A percentile compares a stretch with the other conserved stretches of the same genome.
phyloP scores from a whole-genome alignment of 192 early-diverging fungal genomes.

The Cladochytrium replicatum region DNA sequence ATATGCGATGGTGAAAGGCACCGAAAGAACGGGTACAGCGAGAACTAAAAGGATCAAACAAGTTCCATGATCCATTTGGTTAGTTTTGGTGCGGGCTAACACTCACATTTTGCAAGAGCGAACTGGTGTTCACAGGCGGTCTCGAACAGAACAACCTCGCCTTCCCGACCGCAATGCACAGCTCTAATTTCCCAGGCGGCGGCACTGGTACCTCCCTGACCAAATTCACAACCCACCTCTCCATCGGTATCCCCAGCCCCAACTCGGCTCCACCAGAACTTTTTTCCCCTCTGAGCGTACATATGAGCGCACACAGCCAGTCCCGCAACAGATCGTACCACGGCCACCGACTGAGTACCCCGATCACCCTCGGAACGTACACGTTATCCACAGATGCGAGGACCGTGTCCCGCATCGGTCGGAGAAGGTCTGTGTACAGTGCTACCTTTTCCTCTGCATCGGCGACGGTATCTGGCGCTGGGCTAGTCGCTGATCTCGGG shows the following conservation, averaged over 20 bases:
- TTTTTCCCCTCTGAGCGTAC: slow-evolving; percentile 42
- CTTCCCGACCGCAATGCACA: slow-evolving; percentile 54
- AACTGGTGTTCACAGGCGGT: slow-evolving; percentile 65
- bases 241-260: no score
- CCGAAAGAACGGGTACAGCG: slow-evolving; percentile 62
- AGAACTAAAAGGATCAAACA: slow-evolving; percentile 55
- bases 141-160: slow-evolving; percentile 51
- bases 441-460: slow-evolving; percentile 61
- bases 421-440: slow-evolving; percentile 53
- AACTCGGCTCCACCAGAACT: slow-evolving; percentile 2
- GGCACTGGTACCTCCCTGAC: slow-evolving; percentile 65
- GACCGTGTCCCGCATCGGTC: slow-evolving; percentile 43
- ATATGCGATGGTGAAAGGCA: slow-evolving; percentile 53
- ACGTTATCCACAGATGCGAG: slow-evolving; percentile 46
- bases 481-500: no score
- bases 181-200: slow-evolving; percentile 70
- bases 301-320: slow-evolving; percentile 56
- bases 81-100: background rate
- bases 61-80: no score
- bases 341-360: slow-evolving; percentile 59
- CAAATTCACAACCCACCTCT: slow-evolving; percentile 60
- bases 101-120: slow-evolving; percentile 64
- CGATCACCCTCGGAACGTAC: slow-evolving; percentile 59
- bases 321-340: slow-evolving; percentile 66
- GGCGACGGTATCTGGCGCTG: slow-evolving; percentile 13